Percentiles rank a stretch among this genome's conserved stretches.
phyloP scores from a whole-genome alignment of 768 basidiomycete genomes.

The Coprinopsis cinerea region DNA sequence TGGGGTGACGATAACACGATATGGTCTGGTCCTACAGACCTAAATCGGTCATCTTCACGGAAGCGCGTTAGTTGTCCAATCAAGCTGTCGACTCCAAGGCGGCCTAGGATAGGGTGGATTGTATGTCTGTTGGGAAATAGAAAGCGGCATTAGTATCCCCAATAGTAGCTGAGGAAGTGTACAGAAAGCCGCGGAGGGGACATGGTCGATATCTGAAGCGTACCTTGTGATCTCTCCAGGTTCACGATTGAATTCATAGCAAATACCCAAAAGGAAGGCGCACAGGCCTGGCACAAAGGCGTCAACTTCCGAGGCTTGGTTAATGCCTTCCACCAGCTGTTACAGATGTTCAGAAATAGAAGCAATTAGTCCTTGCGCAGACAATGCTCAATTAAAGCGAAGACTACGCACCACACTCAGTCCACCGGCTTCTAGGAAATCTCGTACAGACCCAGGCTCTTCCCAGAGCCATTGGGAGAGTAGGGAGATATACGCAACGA shows the following conservation, averaged over 20 bases:
- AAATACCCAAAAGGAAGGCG: slow-evolving; percentile 85
- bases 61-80: slow-evolving; percentile 81
- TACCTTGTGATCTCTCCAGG: slow-evolving; percentile 94
- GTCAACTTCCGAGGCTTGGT: slow-evolving; percentile 83
- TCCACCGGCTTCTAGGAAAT: slow-evolving; percentile 87
- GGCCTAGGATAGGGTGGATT: slow-evolving; percentile 83
- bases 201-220: no score
- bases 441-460: slow-evolving; percentile 79
- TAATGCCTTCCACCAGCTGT: slow-evolving; percentile 92
- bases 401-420: slow-evolving; percentile 71
- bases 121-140: slow-evolving; percentile 75
- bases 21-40: slow-evolving; percentile 79
- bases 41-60: slow-evolving; percentile 91
- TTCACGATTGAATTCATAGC: slow-evolving; percentile 95
- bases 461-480: slow-evolving; percentile 97
- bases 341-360: background rate
- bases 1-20: slow-evolving; percentile 59
- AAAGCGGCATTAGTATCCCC: no score
- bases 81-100: slow-evolving; percentile 86
- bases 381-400: background rate
- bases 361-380: background rate
- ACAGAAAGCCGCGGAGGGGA: no score
- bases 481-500: slow-evolving; percentile 78
- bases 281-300: slow-evolving; percentile 85
- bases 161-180: no score